Base-by-base conservation (phyloP, 441 rosid genomes). In the Brassica balearica region DNA sequence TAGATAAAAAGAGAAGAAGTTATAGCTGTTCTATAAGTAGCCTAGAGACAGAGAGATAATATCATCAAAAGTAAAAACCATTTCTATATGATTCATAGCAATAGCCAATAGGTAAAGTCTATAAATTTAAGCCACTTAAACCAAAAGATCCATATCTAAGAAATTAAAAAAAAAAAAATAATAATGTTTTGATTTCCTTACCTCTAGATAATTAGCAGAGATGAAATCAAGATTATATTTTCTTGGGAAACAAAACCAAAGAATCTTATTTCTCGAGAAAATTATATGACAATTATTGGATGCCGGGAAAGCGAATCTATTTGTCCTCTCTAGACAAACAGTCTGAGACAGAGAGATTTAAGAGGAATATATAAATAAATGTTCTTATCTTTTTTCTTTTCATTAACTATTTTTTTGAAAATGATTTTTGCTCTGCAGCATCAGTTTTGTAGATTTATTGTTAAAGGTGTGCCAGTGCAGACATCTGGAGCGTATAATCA, bases 261-360 rank as follows among this genome's bases (percentile, higher is more conserved):
- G 78, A 68, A 66, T 75, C 78, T 68, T 66, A 25, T 51, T 55
- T 53, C 41, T 38, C 66, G 67, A 6, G 29, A 51, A 58, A 75
- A 75, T 75, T 67, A 59, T 75, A 59, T 9, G 72, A 59, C 67
- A 75, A 68, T 75, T 59, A 67, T 67, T 68, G 78, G 78, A 72
- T 63, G 76, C 76, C 46, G 76, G 19, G 41, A 72, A 61, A 72
- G 43, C 51, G 79, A 75, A 75, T 68, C 79, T 58, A 67, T 61
- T 75, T 75, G 73, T 75, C 73, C 20, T 75, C 78, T 59, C 34
- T 68, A 68, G 78, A 75, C 66, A 67, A 75, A 75, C 72, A 75
- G 78, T 75, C 62, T 56, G 25, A 75, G 72, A 75, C 73, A 75
- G 78, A 56, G 78, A 67, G 73, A 68, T 67, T 56, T 41, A 59